Evolutionary conservation across 148 eudicot species (phyloP).

Genomic region (Camellia granthamiana): DNA sequence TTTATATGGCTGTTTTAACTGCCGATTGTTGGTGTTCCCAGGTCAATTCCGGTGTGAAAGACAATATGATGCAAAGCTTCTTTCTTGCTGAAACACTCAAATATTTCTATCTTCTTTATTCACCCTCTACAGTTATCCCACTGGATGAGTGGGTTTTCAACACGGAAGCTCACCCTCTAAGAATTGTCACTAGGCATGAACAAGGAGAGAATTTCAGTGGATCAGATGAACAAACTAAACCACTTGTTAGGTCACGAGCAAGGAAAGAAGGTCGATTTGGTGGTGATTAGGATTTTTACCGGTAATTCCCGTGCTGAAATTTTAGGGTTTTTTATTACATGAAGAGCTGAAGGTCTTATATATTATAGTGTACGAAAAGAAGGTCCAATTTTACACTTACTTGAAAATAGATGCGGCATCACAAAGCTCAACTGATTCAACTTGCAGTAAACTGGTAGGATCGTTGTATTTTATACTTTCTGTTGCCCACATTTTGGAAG

Average conservation of each 20-base stretch:
- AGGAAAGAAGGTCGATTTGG: constrained; percentile 72
- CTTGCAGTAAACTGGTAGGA: background rate
- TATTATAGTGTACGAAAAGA: background rate
- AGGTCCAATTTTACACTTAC: background rate
- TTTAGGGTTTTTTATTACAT: background rate
- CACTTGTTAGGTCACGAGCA: constrained; percentile 42
- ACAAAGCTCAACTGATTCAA: background rate
- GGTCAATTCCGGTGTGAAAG: constrained; percentile 82
- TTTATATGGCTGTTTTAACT: background rate
- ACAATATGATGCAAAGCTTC: constrained; percentile 96
- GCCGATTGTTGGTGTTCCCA: constrained; percentile 26
- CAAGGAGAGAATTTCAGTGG: constrained; percentile 22
- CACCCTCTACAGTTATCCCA: constrained; percentile 73
- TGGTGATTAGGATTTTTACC: constrained; percentile 5
- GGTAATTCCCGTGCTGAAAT: background rate
- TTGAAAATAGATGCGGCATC: background rate
- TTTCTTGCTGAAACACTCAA: constrained; percentile 88
- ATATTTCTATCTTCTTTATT: constrained; percentile 77
- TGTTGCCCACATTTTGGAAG: constrained; percentile 13
- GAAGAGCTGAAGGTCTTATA: background rate
- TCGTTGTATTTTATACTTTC: background rate
- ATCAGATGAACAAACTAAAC: constrained; percentile 32
- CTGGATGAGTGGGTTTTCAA: constrained; percentile 89
- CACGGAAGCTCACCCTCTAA: constrained; percentile 87
- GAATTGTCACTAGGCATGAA: constrained; percentile 50